Evolutionary conservation across 164 flowering plant species (phyloP), one percentile per base, ranked within the genome.

Genomic region (Aristolochia contorta): DNA sequence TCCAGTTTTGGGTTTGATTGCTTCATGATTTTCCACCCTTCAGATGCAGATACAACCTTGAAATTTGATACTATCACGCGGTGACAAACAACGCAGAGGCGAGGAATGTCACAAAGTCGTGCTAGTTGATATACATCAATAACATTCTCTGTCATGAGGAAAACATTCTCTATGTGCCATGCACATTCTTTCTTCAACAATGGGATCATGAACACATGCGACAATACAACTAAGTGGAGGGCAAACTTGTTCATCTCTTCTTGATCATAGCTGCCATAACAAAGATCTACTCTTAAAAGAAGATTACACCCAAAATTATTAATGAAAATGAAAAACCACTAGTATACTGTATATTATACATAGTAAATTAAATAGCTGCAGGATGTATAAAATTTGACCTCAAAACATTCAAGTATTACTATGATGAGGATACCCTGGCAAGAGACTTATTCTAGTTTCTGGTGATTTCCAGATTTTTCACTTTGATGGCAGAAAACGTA

Each of bases 11-110:
- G 96, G 45, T 89, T 89, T 71, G 91, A 83, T 57, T 77, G 33
- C 73, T 75, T 80, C 96, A 92, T 84, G 25, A 49, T 85, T 58
- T 63, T 72, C 98, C 98, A 92, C 46, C 88, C 96, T 50, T 87
- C 88, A 0, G 88, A 69, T 16, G 67, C 67, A 21, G 78, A 61
- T 50, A 89, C 78, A 14, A 66, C 69, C 74, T 77, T 84, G 71
- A 87, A 79, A 72, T 74, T 74, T 45, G 65, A 66, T 12, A 80
- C 18, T 63, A 84, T 79, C 76, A 80, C 71, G 10, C 88, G 86
- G 54, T 82, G 86, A 61, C 89, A 84, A 16, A 87, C 58, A 57
- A 92, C 52, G 77, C 78, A 51, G 24, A 92, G 89, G 16, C 93
- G 79, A 19, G 98, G 87, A 13, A 82, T 82, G 64, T 92, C 91